These are phyloP conservation scores for Nasturtium officinale DNA, from an alignment of 345 rosid species.

Conservation along the genomic window DNA sequence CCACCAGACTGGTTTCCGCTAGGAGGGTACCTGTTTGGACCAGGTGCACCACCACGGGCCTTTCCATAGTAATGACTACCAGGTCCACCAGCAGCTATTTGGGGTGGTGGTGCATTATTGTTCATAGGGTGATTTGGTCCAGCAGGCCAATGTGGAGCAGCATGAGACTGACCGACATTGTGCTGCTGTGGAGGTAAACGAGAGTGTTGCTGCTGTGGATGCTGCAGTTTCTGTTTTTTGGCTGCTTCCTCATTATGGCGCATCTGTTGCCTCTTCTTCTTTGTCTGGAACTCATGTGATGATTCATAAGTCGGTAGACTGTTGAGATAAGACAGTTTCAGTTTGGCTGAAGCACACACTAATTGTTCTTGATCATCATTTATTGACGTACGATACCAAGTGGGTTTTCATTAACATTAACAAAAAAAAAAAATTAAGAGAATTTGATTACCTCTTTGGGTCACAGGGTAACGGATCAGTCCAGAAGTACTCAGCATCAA, in stretches of 20 bases:
- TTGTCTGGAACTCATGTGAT: constrained; percentile 95
- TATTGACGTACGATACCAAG: not conserved
- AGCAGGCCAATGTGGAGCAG: constrained; percentile 53
- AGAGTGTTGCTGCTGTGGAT: constrained; percentile 72
- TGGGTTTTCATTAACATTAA: not conserved
- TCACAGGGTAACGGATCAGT: constrained; percentile 93
- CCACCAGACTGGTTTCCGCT: constrained; percentile 68
- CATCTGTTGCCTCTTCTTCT: constrained; percentile 93
- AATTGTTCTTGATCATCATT: not conserved
- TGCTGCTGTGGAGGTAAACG: constrained; percentile 85
- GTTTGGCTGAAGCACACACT: not conserved
- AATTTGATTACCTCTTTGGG: constrained; percentile 67
- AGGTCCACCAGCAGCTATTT: constrained; percentile 67
- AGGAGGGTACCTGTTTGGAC: constrained; percentile 68
- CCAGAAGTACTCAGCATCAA: constrained; percentile 99
- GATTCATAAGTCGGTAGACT: constrained; percentile 93
- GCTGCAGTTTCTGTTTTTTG: constrained; percentile 85
- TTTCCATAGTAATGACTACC: constrained; percentile 67
- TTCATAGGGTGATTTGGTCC: constrained; percentile 56
- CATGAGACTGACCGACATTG: constrained; percentile 77
- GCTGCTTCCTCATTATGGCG: constrained; percentile 86
- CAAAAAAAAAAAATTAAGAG: not conserved
- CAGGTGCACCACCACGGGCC: constrained; percentile 66
- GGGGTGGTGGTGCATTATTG: constrained; percentile 59
- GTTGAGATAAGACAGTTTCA: constrained; percentile 22